Evolutionary conservation across 106 monocot genomes (phyloP).

Genomic region (Allium cepa): DNA sequence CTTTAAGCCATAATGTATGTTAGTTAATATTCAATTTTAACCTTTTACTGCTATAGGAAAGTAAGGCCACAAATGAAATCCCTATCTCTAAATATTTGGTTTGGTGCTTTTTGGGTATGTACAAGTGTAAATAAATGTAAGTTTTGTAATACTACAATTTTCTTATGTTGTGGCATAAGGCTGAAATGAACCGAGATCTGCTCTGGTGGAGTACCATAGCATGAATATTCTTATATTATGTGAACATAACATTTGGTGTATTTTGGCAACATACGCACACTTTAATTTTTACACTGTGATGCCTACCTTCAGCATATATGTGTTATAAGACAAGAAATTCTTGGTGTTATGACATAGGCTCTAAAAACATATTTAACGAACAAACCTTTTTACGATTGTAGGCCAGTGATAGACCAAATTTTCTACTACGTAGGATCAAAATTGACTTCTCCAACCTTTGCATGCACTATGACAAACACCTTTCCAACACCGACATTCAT

Average conservation of each 20-base stretch:
- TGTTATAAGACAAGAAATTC: too few species aligned
- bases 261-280: neutral
- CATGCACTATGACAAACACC: slow-evolving; percentile 52
- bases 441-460: slow-evolving; percentile 61
- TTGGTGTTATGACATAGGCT: too few species aligned
- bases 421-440: slow-evolving; percentile 78
- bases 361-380: too few species aligned
- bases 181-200: too few species aligned
- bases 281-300: neutral
- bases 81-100: slow-evolving; percentile 49
- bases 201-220: too few species aligned
- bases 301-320: too few species aligned
- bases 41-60: slow-evolving; percentile 1
- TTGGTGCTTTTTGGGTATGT: slow-evolving; percentile 61
- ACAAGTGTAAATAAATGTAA: neutral
- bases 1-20: neutral
- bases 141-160: too few species aligned
- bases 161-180: too few species aligned
- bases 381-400: slow-evolving; percentile 3
- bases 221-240: neutral
- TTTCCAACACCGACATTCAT: slow-evolving; percentile 78
- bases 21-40: neutral
- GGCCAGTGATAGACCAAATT: slow-evolving; percentile 82
- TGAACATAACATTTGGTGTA: neutral
- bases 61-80: too few species aligned